phyloP scores from a whole-genome alignment of 2,329 filamentous ascomycete genomes.

The Sarocladiaceae sp. region DNA sequence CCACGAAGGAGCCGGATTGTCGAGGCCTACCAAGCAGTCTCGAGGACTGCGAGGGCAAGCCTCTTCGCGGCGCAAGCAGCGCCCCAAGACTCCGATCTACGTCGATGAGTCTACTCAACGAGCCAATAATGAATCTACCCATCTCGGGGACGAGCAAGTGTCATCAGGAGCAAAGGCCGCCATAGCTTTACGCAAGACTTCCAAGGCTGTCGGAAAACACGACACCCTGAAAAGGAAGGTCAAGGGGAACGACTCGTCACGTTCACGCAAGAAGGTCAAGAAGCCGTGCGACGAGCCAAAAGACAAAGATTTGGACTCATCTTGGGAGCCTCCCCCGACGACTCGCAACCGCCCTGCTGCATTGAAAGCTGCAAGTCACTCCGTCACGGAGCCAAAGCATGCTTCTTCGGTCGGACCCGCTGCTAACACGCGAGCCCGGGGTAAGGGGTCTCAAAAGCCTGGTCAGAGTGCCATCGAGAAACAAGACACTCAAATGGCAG shows the following conservation, averaged over 20 bases:
- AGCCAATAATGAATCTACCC: slow-evolving; percentile 13
- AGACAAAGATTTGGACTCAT: background rate
- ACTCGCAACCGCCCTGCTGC: background rate
- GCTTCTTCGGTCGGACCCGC: background rate
- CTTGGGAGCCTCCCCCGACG: background rate
- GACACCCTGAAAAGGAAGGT: no score
- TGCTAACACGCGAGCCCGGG: slow-evolving; percentile 2
- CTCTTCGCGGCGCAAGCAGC: slow-evolving; percentile 21
- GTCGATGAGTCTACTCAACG: slow-evolving; percentile 27
- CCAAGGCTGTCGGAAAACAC: no score
- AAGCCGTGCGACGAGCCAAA: background rate
- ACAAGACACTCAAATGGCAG: background rate
- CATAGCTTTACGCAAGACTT: no score
- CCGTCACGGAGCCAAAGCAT: background rate
- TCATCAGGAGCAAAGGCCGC: slow-evolving; percentile 7
- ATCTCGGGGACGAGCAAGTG: background rate
- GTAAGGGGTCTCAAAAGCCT: background rate
- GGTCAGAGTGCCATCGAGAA: background rate
- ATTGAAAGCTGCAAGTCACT: background rate
- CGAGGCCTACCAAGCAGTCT: no score
- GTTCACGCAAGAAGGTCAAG: background rate
- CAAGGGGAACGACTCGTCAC: no score
- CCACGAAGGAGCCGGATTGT: no score
- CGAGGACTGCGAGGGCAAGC: no score
- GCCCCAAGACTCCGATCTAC: slow-evolving; percentile 27